Evolutionary conservation across 805 yeast species (phyloP).

Genomic region (Ogataea populi-albae): DNA sequence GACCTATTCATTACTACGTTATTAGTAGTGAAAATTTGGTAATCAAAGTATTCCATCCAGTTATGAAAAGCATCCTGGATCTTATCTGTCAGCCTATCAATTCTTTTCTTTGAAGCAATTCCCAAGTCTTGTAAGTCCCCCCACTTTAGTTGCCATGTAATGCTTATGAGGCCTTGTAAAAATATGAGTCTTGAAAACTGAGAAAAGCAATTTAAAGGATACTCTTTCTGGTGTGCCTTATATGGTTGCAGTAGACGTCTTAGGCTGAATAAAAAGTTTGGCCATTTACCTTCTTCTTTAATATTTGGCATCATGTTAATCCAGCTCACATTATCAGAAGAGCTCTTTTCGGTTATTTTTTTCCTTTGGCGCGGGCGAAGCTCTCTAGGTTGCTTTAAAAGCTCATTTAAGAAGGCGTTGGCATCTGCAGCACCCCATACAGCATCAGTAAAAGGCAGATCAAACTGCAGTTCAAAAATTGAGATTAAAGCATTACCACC

Average conservation of each 20-base stretch:
- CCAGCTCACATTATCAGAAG: conserved; percentile 5
- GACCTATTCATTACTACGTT: conserved; percentile 4
- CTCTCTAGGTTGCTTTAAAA: conserved; percentile 27
- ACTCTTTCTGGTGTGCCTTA: conserved; percentile 31
- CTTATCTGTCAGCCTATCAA: conserved; percentile 29
- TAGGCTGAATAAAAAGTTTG: conserved; percentile 35
- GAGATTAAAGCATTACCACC: conserved; percentile 35
- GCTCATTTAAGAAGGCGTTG: conserved; percentile 23
- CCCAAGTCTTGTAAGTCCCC: conserved; percentile 33
- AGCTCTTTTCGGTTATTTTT: conserved; percentile 9
- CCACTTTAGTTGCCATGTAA: conserved; percentile 13
- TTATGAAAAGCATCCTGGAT: conserved; percentile 33
- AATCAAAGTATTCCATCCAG: conserved; percentile 38
- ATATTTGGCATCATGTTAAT: conserved; percentile 24
- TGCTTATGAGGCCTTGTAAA: conserved; percentile 33
- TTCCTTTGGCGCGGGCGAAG: conserved; percentile 12
- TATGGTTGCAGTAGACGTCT: conserved; percentile 33
- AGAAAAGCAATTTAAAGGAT: conserved; percentile 34
- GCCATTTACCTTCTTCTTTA: conserved; percentile 35
- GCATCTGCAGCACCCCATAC: conserved; percentile 39
- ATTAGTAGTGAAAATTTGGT: conserved; percentile 25
- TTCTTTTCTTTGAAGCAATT: conserved; percentile 32
- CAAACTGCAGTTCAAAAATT: conserved; percentile 42
- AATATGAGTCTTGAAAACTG: conserved; percentile 37
- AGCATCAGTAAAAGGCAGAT: conserved; percentile 44